Evolutionary conservation across 148 eudicot genomes (phyloP), one percentile per base, ranked within the genome.

Genomic region (Heliosperma pusillum): DNA sequence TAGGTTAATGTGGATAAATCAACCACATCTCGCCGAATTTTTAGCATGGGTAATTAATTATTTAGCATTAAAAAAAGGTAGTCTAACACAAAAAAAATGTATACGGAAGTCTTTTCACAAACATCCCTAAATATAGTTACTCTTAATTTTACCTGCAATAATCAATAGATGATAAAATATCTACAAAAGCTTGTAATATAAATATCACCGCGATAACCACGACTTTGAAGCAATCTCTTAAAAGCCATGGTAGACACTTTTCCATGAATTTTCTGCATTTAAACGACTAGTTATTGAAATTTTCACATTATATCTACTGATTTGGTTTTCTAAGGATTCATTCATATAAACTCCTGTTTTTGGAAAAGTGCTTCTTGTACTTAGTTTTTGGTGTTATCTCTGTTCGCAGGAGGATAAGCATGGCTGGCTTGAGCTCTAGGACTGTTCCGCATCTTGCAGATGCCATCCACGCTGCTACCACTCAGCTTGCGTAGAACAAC

Each of bases 341-440:
- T 12, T 47, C 13, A 2, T 59, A 47, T n/a, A 29, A 25, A 15
- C 55, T 1, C 24, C 40, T 20, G 15, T 47, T 50, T 26, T 53
- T 6, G 52, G 5, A 2, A 3, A 44, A 69, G 19, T 74, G 27
- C 40, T 17, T 56, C n/a, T n/a, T n/a, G n/a, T n/a, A n/a, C 52
- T 29, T 26, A 66, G 61, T 25, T 57, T 57, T 55, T 15, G 17
- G 20, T 45, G 21, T 55, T 12, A 55, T 24, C 5, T 53, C 29
- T 44, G 17, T 75, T 33, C 36, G 26, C 90, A 96, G 99, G 85
- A 88, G 99, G 86, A 96, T 96, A 72, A 96, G 99, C 93, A 96
- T 92, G 99, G 99, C 99, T 24, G 97, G 99, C 52, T 85, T 96
- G 82, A 96, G 97, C 82, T 87, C 97, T 55, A 80, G 75, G 82